Conservation (phyloP, 352 stramenopile genomes). For the Globisporangium irregulare region DNA sequence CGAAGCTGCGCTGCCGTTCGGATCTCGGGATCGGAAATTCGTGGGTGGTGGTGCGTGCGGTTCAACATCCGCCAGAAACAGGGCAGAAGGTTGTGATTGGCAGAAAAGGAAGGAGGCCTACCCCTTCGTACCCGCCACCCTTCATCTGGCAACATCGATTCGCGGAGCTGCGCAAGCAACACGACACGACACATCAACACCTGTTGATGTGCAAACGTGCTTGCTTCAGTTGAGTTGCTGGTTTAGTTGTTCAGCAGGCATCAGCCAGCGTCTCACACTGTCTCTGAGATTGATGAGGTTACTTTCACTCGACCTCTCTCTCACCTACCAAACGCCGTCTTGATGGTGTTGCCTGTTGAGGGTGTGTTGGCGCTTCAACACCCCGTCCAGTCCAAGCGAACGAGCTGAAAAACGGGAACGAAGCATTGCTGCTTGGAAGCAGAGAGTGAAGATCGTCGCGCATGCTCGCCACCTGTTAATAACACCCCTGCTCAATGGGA, state of each 20-base stretch:
- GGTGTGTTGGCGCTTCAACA: not conserved
- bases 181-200: not conserved
- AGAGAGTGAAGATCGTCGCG: not conserved
- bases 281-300: not conserved
- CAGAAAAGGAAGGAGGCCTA: not conserved
- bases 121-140: slow-evolving; percentile 3
- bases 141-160: not conserved
- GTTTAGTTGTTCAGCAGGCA: not conserved
- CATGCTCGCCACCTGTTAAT: not conserved
- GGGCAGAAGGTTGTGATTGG: not conserved
- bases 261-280: no score
- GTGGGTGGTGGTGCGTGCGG: slow-evolving; percentile 9
- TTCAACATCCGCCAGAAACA: slow-evolving; percentile 6
- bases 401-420: not conserved
- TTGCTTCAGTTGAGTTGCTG: not conserved
- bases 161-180: no score
- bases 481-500: not conserved
- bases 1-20: not conserved
- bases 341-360: not conserved
- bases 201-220: slow-evolving; percentile 5
- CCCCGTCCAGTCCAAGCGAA: not conserved
- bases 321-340: not conserved
- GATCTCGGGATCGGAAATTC: not conserved
- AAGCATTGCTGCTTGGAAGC: not conserved
- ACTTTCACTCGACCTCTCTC: not conserved